Conservation (phyloP, 2,329 filamentous ascomycete species). For the Graphiopsis chlorocephala region DNA sequence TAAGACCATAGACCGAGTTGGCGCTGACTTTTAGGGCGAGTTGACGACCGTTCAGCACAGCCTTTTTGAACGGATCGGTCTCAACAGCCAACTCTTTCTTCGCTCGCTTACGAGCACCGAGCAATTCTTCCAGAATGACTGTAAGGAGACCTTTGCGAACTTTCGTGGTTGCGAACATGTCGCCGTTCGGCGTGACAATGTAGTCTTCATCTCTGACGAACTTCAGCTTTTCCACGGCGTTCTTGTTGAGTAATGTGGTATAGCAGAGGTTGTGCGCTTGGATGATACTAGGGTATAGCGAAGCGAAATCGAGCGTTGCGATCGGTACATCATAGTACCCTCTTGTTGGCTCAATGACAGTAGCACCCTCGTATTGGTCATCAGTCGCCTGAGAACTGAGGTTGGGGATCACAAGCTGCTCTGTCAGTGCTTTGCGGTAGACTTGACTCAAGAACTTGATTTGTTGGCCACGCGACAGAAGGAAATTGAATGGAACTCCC, state of each 20-base stretch:
- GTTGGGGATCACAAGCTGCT: slow-evolving; percentile 92
- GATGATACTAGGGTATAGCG: slow-evolving; percentile 97
- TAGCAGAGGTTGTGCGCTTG: slow-evolving; percentile 98
- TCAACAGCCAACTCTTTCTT: slow-evolving; percentile 86
- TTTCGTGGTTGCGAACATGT: slow-evolving; percentile 85
- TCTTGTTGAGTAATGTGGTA: slow-evolving; percentile 83
- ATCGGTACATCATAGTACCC: slow-evolving; percentile 95
- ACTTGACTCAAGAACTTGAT: slow-evolving; percentile 97
- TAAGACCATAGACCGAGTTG: slow-evolving; percentile 96
- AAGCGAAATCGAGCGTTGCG: slow-evolving; percentile 97
- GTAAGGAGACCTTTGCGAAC: slow-evolving; percentile 87
- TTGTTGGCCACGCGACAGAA: slow-evolving; percentile 89
- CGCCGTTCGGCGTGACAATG: slow-evolving; percentile 90
- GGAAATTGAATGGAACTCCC: slow-evolving; percentile 92
- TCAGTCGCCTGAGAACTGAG: slow-evolving; percentile 66
- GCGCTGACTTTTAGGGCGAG: slow-evolving; percentile 93
- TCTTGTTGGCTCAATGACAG: slow-evolving; percentile 91
- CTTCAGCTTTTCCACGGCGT: slow-evolving; percentile 69
- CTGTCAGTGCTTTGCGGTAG: slow-evolving; percentile 89
- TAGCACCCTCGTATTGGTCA: slow-evolving; percentile 95
- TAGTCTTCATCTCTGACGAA: slow-evolving; percentile 91
- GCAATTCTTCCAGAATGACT: slow-evolving; percentile 91
- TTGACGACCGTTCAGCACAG: slow-evolving; percentile 94
- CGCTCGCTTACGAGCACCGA: slow-evolving; percentile 88
- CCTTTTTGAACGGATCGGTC: slow-evolving; percentile 95